These are phyloP conservation scores for Stephania japonica DNA, from an alignment of 164 flowering plant species.

Conservation along the genomic window DNA sequence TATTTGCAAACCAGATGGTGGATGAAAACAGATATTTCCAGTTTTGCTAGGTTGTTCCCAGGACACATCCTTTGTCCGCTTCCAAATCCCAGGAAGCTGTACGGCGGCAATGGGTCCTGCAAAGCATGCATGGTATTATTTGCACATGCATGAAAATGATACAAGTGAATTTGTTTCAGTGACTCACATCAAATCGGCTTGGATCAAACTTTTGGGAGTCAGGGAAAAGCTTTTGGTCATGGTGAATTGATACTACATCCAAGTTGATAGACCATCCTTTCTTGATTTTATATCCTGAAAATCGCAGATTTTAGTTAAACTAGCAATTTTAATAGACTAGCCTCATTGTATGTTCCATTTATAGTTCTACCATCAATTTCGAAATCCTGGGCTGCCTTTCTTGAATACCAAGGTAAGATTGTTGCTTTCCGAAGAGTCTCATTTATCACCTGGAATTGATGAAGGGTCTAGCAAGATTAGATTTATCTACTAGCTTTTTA, in stretches of 20 bases:
- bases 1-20: conserved; percentile 61
- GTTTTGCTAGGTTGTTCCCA: conserved; percentile 57
- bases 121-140: conserved; percentile 4
- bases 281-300: conserved; percentile 46
- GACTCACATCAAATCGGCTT: conserved; percentile 54
- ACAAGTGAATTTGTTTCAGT: neutral
- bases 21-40: conserved; percentile 53
- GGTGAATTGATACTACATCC: conserved; percentile 66
- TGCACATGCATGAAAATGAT: neutral
- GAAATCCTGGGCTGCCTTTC: conserved; percentile 65
- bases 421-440: conserved; percentile 66
- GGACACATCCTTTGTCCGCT: conserved; percentile 65
- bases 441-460: conserved; percentile 38
- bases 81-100: conserved; percentile 62
- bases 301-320: neutral
- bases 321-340: neutral
- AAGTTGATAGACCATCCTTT: conserved; percentile 68
- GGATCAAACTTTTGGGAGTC: conserved; percentile 55
- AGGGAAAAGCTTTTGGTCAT: conserved; percentile 43
- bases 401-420: conserved; percentile 61
- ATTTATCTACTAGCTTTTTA: neutral
- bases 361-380: conserved; percentile 49
- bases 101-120: conserved; percentile 49
- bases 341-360: neutral
- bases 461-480: neutral